Evolutionary conservation across 78 protist genomes (phyloP), one percentile per base, ranked within the genome.

Genomic region (Protostelium mycophagum): DNA sequence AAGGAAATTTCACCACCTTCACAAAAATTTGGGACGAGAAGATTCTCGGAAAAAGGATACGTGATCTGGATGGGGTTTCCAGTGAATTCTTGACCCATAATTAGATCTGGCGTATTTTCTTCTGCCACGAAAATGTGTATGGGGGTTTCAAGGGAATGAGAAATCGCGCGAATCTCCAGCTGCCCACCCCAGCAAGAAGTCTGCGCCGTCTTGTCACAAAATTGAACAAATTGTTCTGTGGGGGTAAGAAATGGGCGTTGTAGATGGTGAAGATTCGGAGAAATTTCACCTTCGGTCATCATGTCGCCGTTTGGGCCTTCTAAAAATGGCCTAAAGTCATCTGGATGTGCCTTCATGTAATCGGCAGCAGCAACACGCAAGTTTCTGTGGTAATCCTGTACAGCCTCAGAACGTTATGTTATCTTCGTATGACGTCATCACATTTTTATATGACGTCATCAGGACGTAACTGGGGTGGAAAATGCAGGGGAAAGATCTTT

Each of bases 161-260:
- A 92, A 1, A 92, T 28, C 37, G 94, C 94, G 35, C 86, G 88
- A 0, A 92, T 39, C 86, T 92, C 94, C 0, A 92, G 34, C 39
- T 92, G 94, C 37, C 94, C 94, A 85, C 94, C 94, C 94, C 94
- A 92, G 85, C 94, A 91, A 85, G 38, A 38, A 0, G 38, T 88
- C 28, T 90, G 28, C 38, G 90, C 94, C 38, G 90, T 85, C 9
- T 37, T 37, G 38, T 92, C 88, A 89, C 94, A 92, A 73, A 90
- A 92, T 0, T 92, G 91, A 39, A 16, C 34, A 29, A 92, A 37
- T 38, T 91, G 94, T 28, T 88, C 85, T 31, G 86, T 90, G 1
- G 63, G 25, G 0, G 83, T 87, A 25, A 5, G 16, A n/a, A n/a
- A n/a, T n/a, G n/a, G n/a, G n/a, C 31, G 5, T 16, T 51, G 31